These are phyloP conservation scores for Apiospora arundinis DNA, from an alignment of 2,329 filamentous ascomycete species.

Conservation along the genomic window DNA sequence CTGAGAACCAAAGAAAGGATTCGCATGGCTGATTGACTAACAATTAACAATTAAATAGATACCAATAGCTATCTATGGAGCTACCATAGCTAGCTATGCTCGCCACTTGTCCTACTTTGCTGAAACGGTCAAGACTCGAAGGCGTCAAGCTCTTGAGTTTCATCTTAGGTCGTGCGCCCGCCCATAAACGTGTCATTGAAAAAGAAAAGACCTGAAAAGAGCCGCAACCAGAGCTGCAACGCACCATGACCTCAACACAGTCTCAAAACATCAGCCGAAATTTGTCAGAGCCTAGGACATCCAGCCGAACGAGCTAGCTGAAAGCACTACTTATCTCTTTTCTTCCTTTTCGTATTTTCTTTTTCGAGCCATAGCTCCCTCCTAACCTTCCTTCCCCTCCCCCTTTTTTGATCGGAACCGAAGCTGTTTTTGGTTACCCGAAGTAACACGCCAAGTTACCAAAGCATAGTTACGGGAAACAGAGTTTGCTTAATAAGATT, in stretches of 20 bases:
- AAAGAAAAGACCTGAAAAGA: too few species aligned
- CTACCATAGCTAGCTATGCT: neutral
- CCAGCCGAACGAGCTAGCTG: neutral
- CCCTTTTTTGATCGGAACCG: neutral
- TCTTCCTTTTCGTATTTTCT: neutral
- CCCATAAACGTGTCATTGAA: neutral
- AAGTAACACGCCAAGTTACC: too few species aligned
- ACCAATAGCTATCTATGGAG: neutral
- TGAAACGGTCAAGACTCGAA: neutral
- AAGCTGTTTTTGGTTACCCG: neutral
- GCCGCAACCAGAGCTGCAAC: neutral
- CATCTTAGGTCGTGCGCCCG: conserved; percentile 1
- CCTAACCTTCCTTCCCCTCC: neutral
- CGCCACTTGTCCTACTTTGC: neutral
- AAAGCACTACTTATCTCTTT: neutral
- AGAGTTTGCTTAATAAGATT: neutral
- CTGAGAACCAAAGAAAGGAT: neutral
- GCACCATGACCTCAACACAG: neutral
- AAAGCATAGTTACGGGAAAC: too few species aligned
- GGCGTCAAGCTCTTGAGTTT: conserved; percentile 16
- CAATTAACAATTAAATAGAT: neutral
- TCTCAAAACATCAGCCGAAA: neutral
- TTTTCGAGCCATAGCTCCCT: too few species aligned
- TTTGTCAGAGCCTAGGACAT: neutral
- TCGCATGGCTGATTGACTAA: neutral